Evolutionary conservation across 1,139 yeast species (phyloP).

Genomic region (Pichia inconspicua): DNA sequence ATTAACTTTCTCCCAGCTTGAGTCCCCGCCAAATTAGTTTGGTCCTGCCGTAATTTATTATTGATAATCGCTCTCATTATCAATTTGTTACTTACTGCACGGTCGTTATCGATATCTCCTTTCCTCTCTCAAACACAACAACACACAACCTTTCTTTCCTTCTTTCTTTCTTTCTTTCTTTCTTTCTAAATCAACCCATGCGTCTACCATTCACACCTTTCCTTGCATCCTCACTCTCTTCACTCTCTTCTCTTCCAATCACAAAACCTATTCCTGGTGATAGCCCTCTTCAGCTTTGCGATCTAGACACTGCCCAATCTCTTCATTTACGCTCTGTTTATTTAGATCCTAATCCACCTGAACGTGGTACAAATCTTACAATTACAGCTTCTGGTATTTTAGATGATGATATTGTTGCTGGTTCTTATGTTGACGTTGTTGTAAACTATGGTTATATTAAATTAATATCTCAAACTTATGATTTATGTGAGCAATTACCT

Average conservation of each 20-base stretch:
- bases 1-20: no score
- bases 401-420: constrained; percentile 52
- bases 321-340: constrained; percentile 53
- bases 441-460: constrained; percentile 89
- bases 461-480: constrained; percentile 77
- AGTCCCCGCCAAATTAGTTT: no score
- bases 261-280: constrained; percentile 78
- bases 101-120: no score
- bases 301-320: constrained; percentile 52
- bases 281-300: constrained; percentile 78
- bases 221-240: neutral
- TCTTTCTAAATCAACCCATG: neutral
- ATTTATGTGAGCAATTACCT: constrained; percentile 78
- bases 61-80: no score
- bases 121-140: no score
- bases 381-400: constrained; percentile 67
- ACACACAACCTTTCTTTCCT: no score
- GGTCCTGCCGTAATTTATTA: no score
- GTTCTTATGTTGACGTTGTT: constrained; percentile 90
- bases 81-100: no score
- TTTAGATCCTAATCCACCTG: constrained; percentile 82
- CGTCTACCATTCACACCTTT: constrained; percentile 3
- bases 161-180: no score
- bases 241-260: constrained; percentile 12
- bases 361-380: constrained; percentile 69